Evolutionary conservation across 345 rosid genomes (phyloP), one percentile per base, ranked within the genome.

Genomic region (Sisymbrium altissimum): DNA sequence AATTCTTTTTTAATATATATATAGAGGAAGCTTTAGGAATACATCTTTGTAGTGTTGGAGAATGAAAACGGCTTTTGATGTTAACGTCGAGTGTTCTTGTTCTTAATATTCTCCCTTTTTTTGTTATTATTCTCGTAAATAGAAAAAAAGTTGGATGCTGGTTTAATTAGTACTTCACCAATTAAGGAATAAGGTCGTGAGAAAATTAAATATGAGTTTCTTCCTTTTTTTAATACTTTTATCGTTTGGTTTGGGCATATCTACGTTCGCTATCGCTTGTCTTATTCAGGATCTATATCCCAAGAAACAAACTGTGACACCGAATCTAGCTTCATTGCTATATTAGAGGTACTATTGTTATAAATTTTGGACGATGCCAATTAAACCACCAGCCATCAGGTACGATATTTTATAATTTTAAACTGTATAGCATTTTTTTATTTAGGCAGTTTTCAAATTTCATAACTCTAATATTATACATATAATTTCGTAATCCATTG

Each of bases 151-250:
- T 35, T 65, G 36, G 78, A 74, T 74, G 50, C 66, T 67, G 14
- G 27, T 58, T 74, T 59, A 14, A 23, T 67, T 59, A 67, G 68
- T 74, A 74, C 38, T 57, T 74, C 35, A 41, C 73, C 68, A 74
- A 59, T 75, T 67, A 58, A 67, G 73, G 78, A 48, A 67, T 54
- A 49, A 53, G 72, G 48, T 52, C n/a, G 61, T 11, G 50, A 67
- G 50, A 50, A 49, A 74, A n/a, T n/a, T n/a, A n/a, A n/a, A 67
- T 57, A 53, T 23, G 30, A 29, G 73, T 66, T 66, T 66, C 78
- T 58, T 39, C 18, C 44, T n/a, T 73, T 57, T 21, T 17, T 35
- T 33, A 4, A 35, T 35, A 32, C 61, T 19, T 58, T 44, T 36
- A 30, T 55, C 40, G 43, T 56, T 46, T 54, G 23, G 32, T 73